phyloP scores from a whole-genome alignment of 2,329 filamentous ascomycete genomes.

The Aspergillus sojae region DNA sequence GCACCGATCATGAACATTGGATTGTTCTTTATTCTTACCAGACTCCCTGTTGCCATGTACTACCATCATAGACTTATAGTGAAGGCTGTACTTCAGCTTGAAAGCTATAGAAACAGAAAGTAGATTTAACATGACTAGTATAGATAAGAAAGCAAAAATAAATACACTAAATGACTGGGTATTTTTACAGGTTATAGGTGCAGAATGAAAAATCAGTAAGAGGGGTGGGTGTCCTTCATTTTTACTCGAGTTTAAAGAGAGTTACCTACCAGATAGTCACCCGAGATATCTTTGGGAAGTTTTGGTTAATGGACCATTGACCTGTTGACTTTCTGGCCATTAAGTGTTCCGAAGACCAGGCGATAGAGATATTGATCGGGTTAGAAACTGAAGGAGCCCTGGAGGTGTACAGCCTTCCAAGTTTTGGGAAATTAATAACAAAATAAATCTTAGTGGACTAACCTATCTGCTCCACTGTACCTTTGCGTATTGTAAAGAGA shows the following conservation, averaged over 20 bases:
- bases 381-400: conserved; percentile 3
- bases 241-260: background rate
- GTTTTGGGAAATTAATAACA: background rate
- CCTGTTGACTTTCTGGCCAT: conserved; percentile 9
- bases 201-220: background rate
- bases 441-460: background rate
- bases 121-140: background rate
- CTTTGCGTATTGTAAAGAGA: background rate
- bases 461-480: background rate
- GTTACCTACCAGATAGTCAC: conserved; percentile 5
- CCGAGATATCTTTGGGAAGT: conserved; percentile 3
- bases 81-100: background rate
- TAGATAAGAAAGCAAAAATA: background rate
- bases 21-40: too few species aligned
- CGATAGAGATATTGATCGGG: conserved; percentile 3
- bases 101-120: background rate
- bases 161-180: background rate
- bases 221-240: background rate
- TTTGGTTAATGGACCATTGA: conserved; percentile 1
- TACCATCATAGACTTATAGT: background rate
- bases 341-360: background rate
- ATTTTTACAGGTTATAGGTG: background rate
- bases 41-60: too few species aligned
- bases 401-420: background rate
- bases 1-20: too few species aligned